These are phyloP conservation scores for Pleurotus ostreatus DNA, from an alignment of 768 basidiomycete species.

Conservation along the genomic window DNA sequence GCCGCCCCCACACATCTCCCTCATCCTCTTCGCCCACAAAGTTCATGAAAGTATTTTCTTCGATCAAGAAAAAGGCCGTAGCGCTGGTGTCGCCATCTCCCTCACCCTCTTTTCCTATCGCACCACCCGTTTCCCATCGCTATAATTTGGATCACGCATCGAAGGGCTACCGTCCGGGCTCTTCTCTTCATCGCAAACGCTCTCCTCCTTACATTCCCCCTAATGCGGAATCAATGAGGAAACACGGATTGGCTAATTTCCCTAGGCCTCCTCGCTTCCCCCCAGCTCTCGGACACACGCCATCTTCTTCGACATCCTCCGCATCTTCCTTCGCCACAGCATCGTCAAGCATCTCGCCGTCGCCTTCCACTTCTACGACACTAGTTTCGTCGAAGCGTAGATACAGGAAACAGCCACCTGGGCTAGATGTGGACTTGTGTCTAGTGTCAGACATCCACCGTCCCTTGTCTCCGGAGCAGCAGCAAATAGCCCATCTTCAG, in stretches of 20 bases:
- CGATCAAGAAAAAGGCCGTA: neutral
- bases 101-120: neutral
- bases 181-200: neutral
- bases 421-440: neutral
- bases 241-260: neutral
- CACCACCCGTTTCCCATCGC: neutral
- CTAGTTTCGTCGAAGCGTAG: neutral
- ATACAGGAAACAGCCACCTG: neutral
- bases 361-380: neutral
- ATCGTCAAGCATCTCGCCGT: neutral
- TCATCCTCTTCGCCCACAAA: neutral
- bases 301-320: neutral
- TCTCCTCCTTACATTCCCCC: neutral
- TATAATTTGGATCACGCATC: neutral
- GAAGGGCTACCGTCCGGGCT: neutral
- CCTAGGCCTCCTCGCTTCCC: neutral
- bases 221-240: neutral
- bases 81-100: neutral
- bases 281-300: neutral
- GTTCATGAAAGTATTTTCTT: neutral
- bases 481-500: conserved; percentile 5
- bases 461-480: neutral
- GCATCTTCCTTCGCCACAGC: neutral
- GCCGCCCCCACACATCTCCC: neutral
- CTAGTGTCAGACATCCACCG: neutral